phyloP scores from a whole-genome alignment of 2,329 filamentous ascomycete species.

The Parafenestella ontariensis region DNA sequence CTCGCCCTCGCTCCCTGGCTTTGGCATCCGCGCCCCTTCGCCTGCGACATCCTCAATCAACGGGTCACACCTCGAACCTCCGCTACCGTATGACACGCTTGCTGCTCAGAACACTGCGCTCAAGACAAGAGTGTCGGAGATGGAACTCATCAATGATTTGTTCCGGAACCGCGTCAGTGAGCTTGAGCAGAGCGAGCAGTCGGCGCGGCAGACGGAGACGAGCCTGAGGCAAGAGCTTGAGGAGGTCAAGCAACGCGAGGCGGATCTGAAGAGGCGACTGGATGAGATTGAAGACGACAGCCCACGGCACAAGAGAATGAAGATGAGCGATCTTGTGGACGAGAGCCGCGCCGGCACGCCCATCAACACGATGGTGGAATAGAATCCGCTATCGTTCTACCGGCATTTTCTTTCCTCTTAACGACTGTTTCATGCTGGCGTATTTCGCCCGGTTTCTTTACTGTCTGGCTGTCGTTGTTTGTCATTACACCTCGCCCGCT shows the following conservation, averaged over 20 bases:
- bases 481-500: slow-evolving; percentile 10
- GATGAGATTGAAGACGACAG: slow-evolving; percentile 65
- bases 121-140: slow-evolving; percentile 93
- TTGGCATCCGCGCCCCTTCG: slow-evolving; percentile 57
- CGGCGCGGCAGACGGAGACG: slow-evolving; percentile 64
- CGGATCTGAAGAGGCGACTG: slow-evolving; percentile 81
- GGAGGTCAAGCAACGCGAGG: slow-evolving; percentile 78
- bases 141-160: slow-evolving; percentile 87
- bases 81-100: slow-evolving; percentile 81
- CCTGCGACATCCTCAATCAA: slow-evolving; percentile 66
- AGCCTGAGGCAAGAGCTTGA: slow-evolving; percentile 69
- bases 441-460: slow-evolving; percentile 3
- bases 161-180: slow-evolving; percentile 73
- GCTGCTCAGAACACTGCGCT: slow-evolving; percentile 81
- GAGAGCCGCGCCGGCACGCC: slow-evolving; percentile 50
- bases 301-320: slow-evolving; percentile 63
- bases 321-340: slow-evolving; percentile 62
- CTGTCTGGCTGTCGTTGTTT: slow-evolving; percentile 4
- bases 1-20: slow-evolving; percentile 55
- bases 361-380: slow-evolving; percentile 41
- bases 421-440: slow-evolving; percentile 27
- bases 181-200: slow-evolving; percentile 77
- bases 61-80: slow-evolving; percentile 70
- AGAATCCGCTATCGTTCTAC: slow-evolving; percentile 5
- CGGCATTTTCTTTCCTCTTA: slow-evolving; percentile 15